Conservation (phyloP, 129 eudicot species). For the Arctium lappa region DNA sequence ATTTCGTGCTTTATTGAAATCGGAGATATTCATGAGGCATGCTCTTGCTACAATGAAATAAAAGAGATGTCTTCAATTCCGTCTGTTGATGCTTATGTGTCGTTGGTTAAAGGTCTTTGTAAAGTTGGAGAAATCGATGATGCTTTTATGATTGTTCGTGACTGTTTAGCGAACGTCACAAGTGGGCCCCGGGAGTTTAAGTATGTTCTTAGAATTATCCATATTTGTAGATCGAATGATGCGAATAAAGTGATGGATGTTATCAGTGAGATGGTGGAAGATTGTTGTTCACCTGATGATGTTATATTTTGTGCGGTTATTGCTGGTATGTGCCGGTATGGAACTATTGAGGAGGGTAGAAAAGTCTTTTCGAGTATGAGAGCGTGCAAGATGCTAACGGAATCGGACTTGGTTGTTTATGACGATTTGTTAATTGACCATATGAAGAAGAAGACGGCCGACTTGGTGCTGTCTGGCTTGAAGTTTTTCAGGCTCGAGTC, state of each 20-base stretch:
- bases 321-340: constrained; percentile 80
- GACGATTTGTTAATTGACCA: constrained; percentile 86
- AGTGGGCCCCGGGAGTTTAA: constrained; percentile 79
- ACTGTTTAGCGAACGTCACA: constrained; percentile 69
- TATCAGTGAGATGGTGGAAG: constrained; percentile 65
- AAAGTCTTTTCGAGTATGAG: constrained; percentile 59
- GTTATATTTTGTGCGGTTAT: constrained; percentile 59
- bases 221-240: constrained; percentile 70
- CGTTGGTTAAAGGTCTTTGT: constrained; percentile 76
- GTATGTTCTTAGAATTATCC: constrained; percentile 63
- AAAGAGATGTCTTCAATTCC: constrained; percentile 53
- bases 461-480: constrained; percentile 73
- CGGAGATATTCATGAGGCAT: constrained; percentile 63
- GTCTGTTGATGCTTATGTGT: constrained; percentile 59
- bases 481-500: constrained; percentile 84
- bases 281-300: constrained; percentile 52
- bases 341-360: constrained; percentile 86
- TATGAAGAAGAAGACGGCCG: constrained; percentile 82
- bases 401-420: constrained; percentile 63
- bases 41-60: constrained; percentile 60
- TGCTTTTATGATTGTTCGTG: constrained; percentile 69
- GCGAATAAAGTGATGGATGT: constrained; percentile 62
- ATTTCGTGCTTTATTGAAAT: constrained; percentile 48
- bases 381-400: constrained; percentile 54
- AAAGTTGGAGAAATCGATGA: constrained; percentile 70